A percentile compares a stretch with the other conserved stretches of the same genome.
Conservation (phyloP, 257 asterid genomes). For the Plantago elongata region DNA sequence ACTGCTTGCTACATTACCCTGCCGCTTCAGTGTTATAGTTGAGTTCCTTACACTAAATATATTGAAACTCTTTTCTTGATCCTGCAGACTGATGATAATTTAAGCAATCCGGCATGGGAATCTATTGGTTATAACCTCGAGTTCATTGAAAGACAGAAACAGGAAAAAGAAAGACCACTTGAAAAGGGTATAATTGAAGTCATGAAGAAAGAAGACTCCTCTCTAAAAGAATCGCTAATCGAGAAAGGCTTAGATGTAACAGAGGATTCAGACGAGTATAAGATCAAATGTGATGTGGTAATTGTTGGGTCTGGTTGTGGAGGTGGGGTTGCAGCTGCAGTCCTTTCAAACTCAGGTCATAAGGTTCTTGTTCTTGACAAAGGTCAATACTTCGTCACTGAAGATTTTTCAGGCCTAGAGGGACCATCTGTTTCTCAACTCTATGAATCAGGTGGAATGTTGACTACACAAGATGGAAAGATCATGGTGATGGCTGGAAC, state of each 20-base stretch:
- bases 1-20: background rate
- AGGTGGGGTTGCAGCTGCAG: conserved; percentile 82
- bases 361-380: conserved; percentile 80
- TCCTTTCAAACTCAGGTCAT: conserved; percentile 68
- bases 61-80: background rate
- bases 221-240: conserved; percentile 51
- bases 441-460: conserved; percentile 65
- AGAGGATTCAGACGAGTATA: conserved; percentile 34
- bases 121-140: conserved; percentile 63
- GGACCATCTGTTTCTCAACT: conserved; percentile 65
- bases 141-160: conserved; percentile 16
- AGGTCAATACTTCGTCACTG: conserved; percentile 67
- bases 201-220: conserved; percentile 33
- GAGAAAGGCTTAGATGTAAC: conserved; percentile 42
- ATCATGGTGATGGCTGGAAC: conserved; percentile 68
- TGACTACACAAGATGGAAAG: conserved; percentile 63
- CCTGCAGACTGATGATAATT: conserved; percentile 66
- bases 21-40: background rate
- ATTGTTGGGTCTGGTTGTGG: conserved; percentile 92
- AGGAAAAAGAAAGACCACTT: conserved; percentile 50
- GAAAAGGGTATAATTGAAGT: conserved; percentile 69
- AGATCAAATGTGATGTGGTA: conserved; percentile 73
- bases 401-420: conserved; percentile 83
- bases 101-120: conserved; percentile 62
- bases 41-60: background rate